A percentile compares a stretch with the other conserved stretches of the same genome.
Evolutionary conservation across 768 basidiomycete genomes (phyloP).

Genomic region (Tylopilus sp.): DNA sequence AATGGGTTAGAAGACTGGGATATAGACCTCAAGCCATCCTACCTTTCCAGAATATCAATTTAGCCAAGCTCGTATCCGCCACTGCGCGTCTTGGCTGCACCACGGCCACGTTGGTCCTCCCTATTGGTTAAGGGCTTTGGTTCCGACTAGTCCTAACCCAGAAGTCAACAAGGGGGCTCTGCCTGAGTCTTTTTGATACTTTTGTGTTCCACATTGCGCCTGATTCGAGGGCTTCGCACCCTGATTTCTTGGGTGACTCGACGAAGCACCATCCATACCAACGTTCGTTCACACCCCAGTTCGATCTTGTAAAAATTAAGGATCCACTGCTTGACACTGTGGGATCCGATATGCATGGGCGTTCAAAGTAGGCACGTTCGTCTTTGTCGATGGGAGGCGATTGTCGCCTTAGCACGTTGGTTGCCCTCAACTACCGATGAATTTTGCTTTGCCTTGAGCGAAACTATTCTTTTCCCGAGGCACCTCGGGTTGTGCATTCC

Average conservation of each 20-base stretch:
- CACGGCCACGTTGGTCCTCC: background rate
- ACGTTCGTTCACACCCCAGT: background rate
- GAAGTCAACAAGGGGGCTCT: conserved; percentile 11
- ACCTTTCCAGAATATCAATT: background rate
- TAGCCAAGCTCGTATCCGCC: background rate
- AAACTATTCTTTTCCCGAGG: no score
- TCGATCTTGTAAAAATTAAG: no score
- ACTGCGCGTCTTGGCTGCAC: background rate
- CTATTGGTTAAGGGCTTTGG: conserved; percentile 5
- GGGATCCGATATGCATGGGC: conserved; percentile 1
- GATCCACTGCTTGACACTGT: no score
- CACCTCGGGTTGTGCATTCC: no score
- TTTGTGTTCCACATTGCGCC: background rate
- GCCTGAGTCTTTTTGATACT: no score
- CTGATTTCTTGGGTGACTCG: conserved; percentile 5
- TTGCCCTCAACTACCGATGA: background rate
- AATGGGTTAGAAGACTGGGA: background rate
- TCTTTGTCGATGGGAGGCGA: background rate
- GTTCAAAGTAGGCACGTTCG: background rate
- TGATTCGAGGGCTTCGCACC: conserved; percentile 21
- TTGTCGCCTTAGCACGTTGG: no score
- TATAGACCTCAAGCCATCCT: conserved; percentile 1
- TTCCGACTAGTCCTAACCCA: no score
- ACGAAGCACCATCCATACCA: background rate
- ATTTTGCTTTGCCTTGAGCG: no score